Evolutionary conservation across 169 alveolate genomes (phyloP).

Genomic region (Plasmodium inui): DNA sequence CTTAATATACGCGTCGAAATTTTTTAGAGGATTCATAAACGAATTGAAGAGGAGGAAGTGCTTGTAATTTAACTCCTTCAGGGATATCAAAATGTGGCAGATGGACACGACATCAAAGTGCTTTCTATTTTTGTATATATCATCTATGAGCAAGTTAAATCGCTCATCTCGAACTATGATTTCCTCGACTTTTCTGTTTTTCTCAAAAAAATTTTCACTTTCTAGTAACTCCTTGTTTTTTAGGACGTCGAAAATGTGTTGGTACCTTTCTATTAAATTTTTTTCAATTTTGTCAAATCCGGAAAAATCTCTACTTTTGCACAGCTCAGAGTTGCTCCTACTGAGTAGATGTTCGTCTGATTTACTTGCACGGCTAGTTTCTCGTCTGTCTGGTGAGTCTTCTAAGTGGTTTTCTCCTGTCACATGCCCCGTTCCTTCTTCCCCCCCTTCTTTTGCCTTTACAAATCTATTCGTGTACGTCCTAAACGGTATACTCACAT

Average conservation of each 20-base stretch:
- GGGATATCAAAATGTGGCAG: constrained; percentile 83
- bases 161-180: constrained; percentile 66
- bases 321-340: not conserved
- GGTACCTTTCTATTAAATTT: constrained; percentile 39
- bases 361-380: not conserved
- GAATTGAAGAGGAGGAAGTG: constrained; percentile 81
- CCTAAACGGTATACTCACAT: constrained; percentile 69
- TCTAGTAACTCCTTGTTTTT: constrained; percentile 80
- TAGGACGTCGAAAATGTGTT: constrained; percentile 36
- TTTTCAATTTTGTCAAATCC: constrained; percentile 63
- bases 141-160: constrained; percentile 78
- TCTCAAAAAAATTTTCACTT: constrained; percentile 58
- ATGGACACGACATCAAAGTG: constrained; percentile 83
- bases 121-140: constrained; percentile 80
- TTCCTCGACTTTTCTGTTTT: constrained; percentile 66
- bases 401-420: not conserved
- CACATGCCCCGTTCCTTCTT: not conserved
- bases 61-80: constrained; percentile 80
- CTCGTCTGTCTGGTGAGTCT: not conserved
- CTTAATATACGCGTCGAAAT: constrained; percentile 62
- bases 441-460: not conserved
- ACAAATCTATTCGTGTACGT: constrained; percentile 26
- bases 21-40: constrained; percentile 77
- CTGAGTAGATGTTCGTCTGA: not conserved
- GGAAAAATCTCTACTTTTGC: constrained; percentile 5